Evolutionary conservation across 345 rosid species (phyloP).

Genomic region (Hirschfeldia incana): DNA sequence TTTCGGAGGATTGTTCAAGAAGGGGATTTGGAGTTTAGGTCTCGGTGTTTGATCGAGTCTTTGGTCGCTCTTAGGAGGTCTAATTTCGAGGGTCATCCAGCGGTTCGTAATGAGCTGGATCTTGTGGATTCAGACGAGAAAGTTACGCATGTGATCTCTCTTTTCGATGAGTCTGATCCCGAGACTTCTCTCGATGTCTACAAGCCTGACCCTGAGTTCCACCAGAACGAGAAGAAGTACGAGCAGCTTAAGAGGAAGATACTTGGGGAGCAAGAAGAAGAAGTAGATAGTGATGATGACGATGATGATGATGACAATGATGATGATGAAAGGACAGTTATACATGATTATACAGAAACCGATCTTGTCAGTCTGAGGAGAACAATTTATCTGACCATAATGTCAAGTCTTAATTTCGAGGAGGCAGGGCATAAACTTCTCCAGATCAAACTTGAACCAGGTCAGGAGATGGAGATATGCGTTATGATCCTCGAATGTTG

Average conservation of each 20-base stretch:
- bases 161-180: constrained; percentile 51
- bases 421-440: constrained; percentile 85
- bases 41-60: constrained; percentile 65
- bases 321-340: constrained; percentile 37
- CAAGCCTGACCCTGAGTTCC: constrained; percentile 59
- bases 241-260: constrained; percentile 59
- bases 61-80: constrained; percentile 61
- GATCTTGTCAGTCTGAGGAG: constrained; percentile 79
- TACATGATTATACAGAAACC: constrained; percentile 74
- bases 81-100: constrained; percentile 51
- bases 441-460: constrained; percentile 76
- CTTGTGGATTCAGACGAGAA: constrained; percentile 62
- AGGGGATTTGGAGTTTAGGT: constrained; percentile 70
- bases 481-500: constrained; percentile 25
- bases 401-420: constrained; percentile 87
- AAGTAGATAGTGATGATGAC: constrained; percentile 19
- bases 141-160: constrained; percentile 64
- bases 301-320: constrained; percentile 43
- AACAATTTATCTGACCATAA: constrained; percentile 72
- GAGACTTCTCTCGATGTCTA: constrained; percentile 60
- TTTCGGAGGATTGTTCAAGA: constrained; percentile 53
- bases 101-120: constrained; percentile 66
- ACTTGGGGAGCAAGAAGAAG: constrained; percentile 45
- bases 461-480: constrained; percentile 55
- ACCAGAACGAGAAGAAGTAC: constrained; percentile 53